Evolutionary conservation across 2,329 filamentous ascomycete genomes (phyloP).

Genomic region (Xylariomycetidae sp.): DNA sequence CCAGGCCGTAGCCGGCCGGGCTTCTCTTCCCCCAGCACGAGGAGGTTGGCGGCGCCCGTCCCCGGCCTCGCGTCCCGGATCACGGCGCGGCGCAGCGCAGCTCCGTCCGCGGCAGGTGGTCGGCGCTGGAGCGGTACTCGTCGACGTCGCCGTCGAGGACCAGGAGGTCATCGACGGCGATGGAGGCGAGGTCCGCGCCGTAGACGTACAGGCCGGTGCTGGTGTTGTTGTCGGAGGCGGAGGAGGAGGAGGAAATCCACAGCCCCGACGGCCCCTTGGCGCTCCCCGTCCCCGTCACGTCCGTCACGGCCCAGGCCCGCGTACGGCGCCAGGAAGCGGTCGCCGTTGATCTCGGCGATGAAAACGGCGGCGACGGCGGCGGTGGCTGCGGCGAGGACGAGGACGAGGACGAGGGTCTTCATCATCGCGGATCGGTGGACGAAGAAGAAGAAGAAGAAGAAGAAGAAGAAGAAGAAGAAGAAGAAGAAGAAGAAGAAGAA

Average conservation of each 20-base stretch:
- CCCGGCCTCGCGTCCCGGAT: constrained; percentile 48
- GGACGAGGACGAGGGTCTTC: constrained; percentile 3
- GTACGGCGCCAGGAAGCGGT: constrained; percentile 57
- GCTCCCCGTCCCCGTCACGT: constrained; percentile 58
- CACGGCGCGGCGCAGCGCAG: too few species aligned
- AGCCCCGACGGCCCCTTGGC: constrained; percentile 57
- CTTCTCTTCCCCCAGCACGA: constrained; percentile 56
- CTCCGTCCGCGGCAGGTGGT: constrained; percentile 60
- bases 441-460: too few species aligned
- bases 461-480: too few species aligned
- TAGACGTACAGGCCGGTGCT: constrained; percentile 65
- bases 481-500: too few species aligned
- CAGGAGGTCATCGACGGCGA: constrained; percentile 52
- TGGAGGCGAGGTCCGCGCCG: constrained; percentile 45
- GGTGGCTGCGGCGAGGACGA: constrained; percentile 27
- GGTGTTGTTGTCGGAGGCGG: constrained; percentile 48
- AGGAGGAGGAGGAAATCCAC: constrained; percentile 55
- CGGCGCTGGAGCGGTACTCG: constrained; percentile 48
- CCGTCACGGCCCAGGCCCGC: constrained; percentile 48
- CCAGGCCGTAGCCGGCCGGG: constrained; percentile 67
- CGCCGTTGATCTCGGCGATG: constrained; percentile 61
- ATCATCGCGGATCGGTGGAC: too few species aligned
- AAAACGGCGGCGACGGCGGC: constrained; percentile 23
- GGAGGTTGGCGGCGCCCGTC: constrained; percentile 47
- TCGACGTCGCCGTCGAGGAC: constrained; percentile 52